Base-by-base conservation (phyloP, 306 rosid species). In the Quercus bicolor region DNA sequence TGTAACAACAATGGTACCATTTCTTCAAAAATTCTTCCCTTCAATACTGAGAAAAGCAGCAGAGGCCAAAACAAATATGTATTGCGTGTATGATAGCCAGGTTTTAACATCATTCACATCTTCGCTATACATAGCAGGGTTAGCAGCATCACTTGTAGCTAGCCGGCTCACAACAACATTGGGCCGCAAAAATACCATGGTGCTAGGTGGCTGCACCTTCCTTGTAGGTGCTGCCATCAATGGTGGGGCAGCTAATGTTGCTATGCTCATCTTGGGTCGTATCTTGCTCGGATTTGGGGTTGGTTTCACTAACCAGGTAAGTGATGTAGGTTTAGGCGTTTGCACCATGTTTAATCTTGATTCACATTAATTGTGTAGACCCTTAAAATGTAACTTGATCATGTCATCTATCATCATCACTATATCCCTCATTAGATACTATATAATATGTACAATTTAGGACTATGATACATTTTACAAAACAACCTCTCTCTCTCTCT, bases 261-360 rank as follows among this genome's bases (percentile, higher is more conserved):
- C 83, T 8, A 91, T 91, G 97, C 92, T 91, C 74, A 91, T 93
- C 54, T 34, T 89, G 13, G 98, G 97, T 13, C 97, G 98, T 24
- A 52, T 93, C 69, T 66, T 91, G 77, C 93, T 93, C 1, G 94
- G 97, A 0, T 64, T 93, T 15, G 98, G 92, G 4, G 88, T 91
- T 2, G 97, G 97, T 29, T 91, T 93, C 78, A 91, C 97, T 6
- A 89, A 84, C 78, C 97, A 93, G 71, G 94, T 87, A 64, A 81
- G 93, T 79, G 28, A 33, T 34, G 24, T 31, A 4, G 45, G 21
- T 11, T 26, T 18, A 5, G 10, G 15, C 29, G 20, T 62, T 29
- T 26, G 12, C 48, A 23, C 16, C 75, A 54, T 28, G 73, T 73
- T 19, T 8, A 10, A 48, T 48, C 14, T 48, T 48, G 15, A 48